Evolutionary conservation across 2,329 filamentous ascomycete genomes (phyloP).

Genomic region (Stenocarpella maydis): DNA sequence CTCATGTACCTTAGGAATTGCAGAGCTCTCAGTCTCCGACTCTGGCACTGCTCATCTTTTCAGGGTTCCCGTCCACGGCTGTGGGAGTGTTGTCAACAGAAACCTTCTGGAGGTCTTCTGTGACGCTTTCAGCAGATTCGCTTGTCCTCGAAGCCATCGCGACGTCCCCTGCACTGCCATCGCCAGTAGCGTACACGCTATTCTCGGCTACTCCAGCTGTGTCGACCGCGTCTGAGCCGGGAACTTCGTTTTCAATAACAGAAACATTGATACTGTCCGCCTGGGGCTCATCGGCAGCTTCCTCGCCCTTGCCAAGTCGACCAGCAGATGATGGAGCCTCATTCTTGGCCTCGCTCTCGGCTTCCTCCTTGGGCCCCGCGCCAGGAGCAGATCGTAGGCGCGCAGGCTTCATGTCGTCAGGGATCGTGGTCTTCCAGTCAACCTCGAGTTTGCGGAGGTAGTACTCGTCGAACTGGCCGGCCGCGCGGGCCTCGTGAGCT

Average conservation of each 20-base stretch:
- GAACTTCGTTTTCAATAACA: neutral
- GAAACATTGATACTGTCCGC: neutral
- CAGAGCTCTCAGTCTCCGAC: neutral
- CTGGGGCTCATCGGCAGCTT: neutral
- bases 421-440: slow-evolving; percentile 52
- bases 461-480: slow-evolving; percentile 60
- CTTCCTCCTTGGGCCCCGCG: neutral
- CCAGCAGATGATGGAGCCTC: neutral
- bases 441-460: slow-evolving; percentile 54
- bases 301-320: neutral
- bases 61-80: neutral
- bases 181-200: neutral
- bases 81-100: neutral
- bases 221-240: neutral
- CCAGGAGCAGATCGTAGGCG: slow-evolving; percentile 7
- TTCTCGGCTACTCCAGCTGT: neutral
- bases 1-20: neutral
- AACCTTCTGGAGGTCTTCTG: neutral
- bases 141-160: neutral
- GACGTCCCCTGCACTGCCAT: neutral
- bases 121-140: neutral
- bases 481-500: slow-evolving; percentile 57
- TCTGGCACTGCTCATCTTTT: neutral
- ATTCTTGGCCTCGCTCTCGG: neutral
- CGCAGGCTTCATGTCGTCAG: slow-evolving; percentile 30